Percentiles rank a stretch among this genome's conserved stretches.
phyloP scores from a whole-genome alignment of 2,329 filamentous ascomycete species.

The Xylariaceae sp. region DNA sequence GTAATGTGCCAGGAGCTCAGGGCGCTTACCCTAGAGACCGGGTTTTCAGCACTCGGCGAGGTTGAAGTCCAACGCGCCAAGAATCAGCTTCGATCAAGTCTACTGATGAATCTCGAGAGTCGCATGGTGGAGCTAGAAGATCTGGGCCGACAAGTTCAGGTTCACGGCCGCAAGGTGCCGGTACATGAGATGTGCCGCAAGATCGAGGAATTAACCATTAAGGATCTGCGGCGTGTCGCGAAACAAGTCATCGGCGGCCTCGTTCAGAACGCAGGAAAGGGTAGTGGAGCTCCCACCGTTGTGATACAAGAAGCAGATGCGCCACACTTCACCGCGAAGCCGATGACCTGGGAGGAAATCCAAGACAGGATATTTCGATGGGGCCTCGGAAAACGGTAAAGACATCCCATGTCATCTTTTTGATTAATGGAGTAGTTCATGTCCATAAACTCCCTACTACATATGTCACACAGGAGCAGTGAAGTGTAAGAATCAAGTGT shows the following conservation, averaged over 20 bases:
- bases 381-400: constrained; percentile 71
- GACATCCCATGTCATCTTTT: neutral
- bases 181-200: constrained; percentile 90
- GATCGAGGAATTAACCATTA: constrained; percentile 81
- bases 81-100: constrained; percentile 88
- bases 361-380: constrained; percentile 84
- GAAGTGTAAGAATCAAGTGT: constrained; percentile 13
- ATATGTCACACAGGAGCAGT: constrained; percentile 11
- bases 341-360: constrained; percentile 85
- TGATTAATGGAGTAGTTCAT: neutral
- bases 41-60: constrained; percentile 73
- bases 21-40: constrained; percentile 75
- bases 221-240: constrained; percentile 84
- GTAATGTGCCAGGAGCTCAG: constrained; percentile 93
- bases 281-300: constrained; percentile 89
- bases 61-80: constrained; percentile 90
- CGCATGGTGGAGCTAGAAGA: constrained; percentile 98
- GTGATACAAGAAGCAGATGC: constrained; percentile 90
- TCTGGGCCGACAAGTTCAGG: constrained; percentile 90
- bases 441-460: neutral
- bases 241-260: constrained; percentile 76
- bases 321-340: constrained; percentile 68
- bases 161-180: constrained; percentile 91
- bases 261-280: constrained; percentile 75
- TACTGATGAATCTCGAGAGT: constrained; percentile 97